A percentile compares a stretch with the other conserved stretches of the same genome.
Evolutionary conservation across 306 rosid species (phyloP).

Genomic region (Nissolia schottii): DNA sequence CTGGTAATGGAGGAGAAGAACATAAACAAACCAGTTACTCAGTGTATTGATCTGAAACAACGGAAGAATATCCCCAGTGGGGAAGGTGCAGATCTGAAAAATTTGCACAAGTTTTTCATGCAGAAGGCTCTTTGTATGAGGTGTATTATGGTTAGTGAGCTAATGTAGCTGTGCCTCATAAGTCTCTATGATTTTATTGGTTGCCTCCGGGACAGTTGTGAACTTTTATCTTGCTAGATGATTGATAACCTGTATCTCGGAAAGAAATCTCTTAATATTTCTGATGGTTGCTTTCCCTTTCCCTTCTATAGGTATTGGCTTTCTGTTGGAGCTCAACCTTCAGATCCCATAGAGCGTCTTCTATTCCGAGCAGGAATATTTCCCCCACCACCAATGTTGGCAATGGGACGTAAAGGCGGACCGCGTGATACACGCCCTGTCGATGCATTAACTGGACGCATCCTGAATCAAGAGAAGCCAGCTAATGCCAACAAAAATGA

Average conservation of each 20-base stretch:
- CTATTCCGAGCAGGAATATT: conserved; percentile 74
- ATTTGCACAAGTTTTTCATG: too few species aligned
- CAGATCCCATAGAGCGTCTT: conserved; percentile 81
- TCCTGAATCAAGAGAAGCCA: conserved; percentile 40
- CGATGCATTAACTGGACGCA: conserved; percentile 63
- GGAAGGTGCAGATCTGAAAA: too few species aligned
- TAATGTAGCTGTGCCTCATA: neutral
- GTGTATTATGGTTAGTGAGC: too few species aligned
- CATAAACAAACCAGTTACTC: too few species aligned
- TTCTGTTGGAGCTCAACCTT: conserved; percentile 96
- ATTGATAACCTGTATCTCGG: neutral
- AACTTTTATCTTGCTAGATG: neutral
- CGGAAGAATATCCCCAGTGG: too few species aligned
- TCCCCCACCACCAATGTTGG: conserved; percentile 90
- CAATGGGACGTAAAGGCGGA: conserved; percentile 84
- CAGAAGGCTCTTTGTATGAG: too few species aligned
- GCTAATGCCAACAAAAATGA: conserved; percentile 18
- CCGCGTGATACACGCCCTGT: conserved; percentile 60
- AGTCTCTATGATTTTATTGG: neutral
- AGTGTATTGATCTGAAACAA: too few species aligned
- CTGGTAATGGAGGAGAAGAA: too few species aligned
- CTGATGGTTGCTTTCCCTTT: neutral
- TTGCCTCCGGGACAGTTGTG: neutral
- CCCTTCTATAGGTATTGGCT: conserved; percentile 73
- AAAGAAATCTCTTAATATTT: too few species aligned